Evolutionary conservation across 352 stramenopile species (phyloP).

Genomic region (Pythium angustatum): DNA sequence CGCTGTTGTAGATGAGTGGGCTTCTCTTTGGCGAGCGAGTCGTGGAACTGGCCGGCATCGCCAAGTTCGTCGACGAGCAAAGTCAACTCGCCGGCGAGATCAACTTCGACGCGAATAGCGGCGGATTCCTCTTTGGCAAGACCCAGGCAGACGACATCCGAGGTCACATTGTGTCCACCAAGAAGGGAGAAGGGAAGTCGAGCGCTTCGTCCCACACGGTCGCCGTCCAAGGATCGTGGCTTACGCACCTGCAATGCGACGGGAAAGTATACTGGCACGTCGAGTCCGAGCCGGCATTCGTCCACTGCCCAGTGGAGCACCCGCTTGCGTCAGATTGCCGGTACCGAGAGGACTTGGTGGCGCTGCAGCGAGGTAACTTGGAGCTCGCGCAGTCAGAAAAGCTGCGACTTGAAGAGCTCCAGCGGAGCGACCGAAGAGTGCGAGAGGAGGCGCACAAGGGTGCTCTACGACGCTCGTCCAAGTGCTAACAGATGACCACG

Average conservation of each 20-base stretch:
- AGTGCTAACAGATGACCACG: not conserved
- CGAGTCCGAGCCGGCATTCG: conserved; percentile 62
- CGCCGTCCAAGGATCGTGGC: conserved; percentile 50
- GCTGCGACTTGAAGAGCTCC: conserved; percentile 65
- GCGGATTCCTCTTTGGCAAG: conserved; percentile 58
- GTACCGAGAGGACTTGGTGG: conserved; percentile 64
- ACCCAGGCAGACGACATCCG: conserved; percentile 69
- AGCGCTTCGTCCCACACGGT: conserved; percentile 40
- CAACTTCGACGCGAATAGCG: conserved; percentile 63
- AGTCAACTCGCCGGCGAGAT: conserved; percentile 54
- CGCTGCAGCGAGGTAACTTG: conserved; percentile 59
- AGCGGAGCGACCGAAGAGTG: conserved; percentile 48
- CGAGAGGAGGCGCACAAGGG: conserved; percentile 7
- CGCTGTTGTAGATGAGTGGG: conserved; percentile 49
- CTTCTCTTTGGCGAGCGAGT: conserved; percentile 70
- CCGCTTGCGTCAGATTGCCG: conserved; percentile 60
- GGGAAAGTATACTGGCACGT: conserved; percentile 78
- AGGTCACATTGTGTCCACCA: conserved; percentile 47
- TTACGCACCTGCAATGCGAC: conserved; percentile 71
- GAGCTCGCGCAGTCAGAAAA: conserved; percentile 66
- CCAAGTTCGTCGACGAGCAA: conserved; percentile 49
- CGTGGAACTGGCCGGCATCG: conserved; percentile 60
- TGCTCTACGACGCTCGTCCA: conserved; percentile 9
- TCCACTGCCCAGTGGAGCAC: conserved; percentile 43
- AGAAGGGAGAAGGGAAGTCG: conserved; percentile 47